These are phyloP conservation scores for Erysiphe pulchra DNA, from an alignment of 2,329 filamentous ascomycete genomes.

Conservation along the genomic window DNA sequence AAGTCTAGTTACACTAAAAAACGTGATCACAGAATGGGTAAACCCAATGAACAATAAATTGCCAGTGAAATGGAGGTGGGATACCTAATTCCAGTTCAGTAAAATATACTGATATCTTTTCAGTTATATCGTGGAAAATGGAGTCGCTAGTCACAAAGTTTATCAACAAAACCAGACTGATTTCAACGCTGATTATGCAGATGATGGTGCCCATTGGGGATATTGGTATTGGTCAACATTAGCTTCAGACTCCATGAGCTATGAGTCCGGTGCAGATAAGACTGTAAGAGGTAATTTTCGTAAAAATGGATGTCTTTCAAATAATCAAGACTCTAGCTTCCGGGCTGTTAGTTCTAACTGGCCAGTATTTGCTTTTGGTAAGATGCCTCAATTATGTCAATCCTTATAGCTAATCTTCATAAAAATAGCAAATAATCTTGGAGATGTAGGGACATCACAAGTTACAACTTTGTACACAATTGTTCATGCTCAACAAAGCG, in stretches of 20 bases:
- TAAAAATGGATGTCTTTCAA: slow-evolving; percentile 32
- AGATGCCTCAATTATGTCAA: neutral
- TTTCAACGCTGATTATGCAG: slow-evolving; percentile 11
- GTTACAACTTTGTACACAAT: slow-evolving; percentile 9
- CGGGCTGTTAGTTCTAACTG: slow-evolving; percentile 42
- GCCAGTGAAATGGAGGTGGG: slow-evolving; percentile 34
- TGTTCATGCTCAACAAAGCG: slow-evolving; percentile 9
- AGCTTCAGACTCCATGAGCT: slow-evolving; percentile 27
- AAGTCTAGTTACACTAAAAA: neutral
- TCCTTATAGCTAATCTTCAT: neutral
- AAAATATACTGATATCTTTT: slow-evolving; percentile 1
- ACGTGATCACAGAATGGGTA: slow-evolving; percentile 34
- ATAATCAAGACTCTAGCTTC: slow-evolving; percentile 37
- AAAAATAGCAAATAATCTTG: slow-evolving; percentile 7
- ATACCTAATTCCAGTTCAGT: slow-evolving; percentile 27
- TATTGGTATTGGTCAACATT: slow-evolving; percentile 51
- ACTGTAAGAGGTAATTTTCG: slow-evolving; percentile 41
- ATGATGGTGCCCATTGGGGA: slow-evolving; percentile 47
- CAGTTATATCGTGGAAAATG: slow-evolving; percentile 8
- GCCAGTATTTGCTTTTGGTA: slow-evolving; percentile 52
- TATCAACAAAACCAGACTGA: slow-evolving; percentile 9
- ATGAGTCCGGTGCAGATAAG: slow-evolving; percentile 41
- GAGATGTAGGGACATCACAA: slow-evolving; percentile 4
- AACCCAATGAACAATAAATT: slow-evolving; percentile 29
- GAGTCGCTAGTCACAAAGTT: slow-evolving; percentile 7